Evolutionary conservation across 768 basidiomycete genomes (phyloP), one percentile per base, ranked within the genome.

Genomic region (Coprinopsis marcescibilis): DNA sequence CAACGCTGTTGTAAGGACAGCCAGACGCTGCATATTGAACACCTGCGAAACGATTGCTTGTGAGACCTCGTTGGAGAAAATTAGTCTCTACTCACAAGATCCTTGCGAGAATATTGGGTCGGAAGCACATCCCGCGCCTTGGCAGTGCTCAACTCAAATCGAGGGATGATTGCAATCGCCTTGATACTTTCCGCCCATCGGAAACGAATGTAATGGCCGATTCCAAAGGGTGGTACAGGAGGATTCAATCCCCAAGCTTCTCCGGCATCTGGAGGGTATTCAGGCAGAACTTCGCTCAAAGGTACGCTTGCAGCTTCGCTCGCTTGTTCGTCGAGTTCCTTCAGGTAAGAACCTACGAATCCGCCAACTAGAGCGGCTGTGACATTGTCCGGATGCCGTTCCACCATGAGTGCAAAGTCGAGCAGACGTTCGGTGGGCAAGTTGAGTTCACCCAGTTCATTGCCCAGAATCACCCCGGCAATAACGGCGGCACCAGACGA

Each of bases 401-500:
- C 96, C 59, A 99, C 93, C 96, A 99, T 99, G 45, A 99, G 75
- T 1, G 95, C 94, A 60, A 89, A 95, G 68, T 99, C 96, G 51
- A 98, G 80, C 57, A 95, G 70, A 20, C 96, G 81, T 34, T 73
- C 76, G 23, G 63, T 70, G 12, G 86, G 64, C 10, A 98, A 80
- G 19, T 73, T 60, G 51, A 98, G 77, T 14, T 76, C 54, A 13
- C 89, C 95, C 19, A 98, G 72, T n/a, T 80, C 73, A 59, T 92
- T 78, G 27, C 84, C 96, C 36, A 99, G 78, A 25, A 95, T 75
- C 26, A 96, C 93, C 33, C 96, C 96, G 1, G 93, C 95, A 57
- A 99, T 89, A 57, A 99, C 96, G n/a, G 96, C 95, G 3, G 96
- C 96, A 12, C 95, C 95, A 1, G 96, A 98, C 0, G 95, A 98